Evolutionary conservation across 1,284 basidiomycete species (phyloP).

Genomic region (Rhizopogon hawkerae): DNA sequence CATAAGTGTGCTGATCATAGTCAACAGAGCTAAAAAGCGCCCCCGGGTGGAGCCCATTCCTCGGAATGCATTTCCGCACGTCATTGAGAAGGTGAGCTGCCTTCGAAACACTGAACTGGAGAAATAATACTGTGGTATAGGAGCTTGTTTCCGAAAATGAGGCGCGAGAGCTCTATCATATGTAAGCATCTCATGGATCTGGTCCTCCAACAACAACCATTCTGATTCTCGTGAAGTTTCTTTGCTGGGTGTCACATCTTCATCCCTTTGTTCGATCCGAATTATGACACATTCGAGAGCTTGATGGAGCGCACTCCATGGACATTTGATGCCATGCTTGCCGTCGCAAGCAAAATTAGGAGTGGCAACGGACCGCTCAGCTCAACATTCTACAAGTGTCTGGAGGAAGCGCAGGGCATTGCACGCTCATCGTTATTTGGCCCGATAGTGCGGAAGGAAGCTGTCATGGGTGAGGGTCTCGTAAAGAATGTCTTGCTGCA

Average conservation of each 20-base stretch:
- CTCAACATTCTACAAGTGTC: conserved; percentile 79
- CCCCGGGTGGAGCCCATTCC: conserved; percentile 83
- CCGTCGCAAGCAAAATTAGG: conserved; percentile 85
- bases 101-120: conserved; percentile 1
- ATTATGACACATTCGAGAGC: conserved; percentile 85
- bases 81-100: conserved; percentile 63
- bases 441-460: conserved; percentile 87
- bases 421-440: conserved; percentile 88
- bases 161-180: conserved; percentile 75
- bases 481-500: conserved; percentile 4
- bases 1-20: conserved; percentile 9
- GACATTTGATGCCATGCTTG: conserved; percentile 86
- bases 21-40: conserved; percentile 69
- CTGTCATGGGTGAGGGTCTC: conserved; percentile 65
- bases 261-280: conserved; percentile 86
- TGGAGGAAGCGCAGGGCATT: conserved; percentile 91
- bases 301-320: conserved; percentile 86
- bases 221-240: conserved; percentile 54
- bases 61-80: conserved; percentile 75
- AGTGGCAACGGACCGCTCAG: conserved; percentile 80
- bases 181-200: conserved; percentile 37
- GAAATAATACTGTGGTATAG: conserved; percentile 29
- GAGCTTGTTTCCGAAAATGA: conserved; percentile 70
- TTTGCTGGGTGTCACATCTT: conserved; percentile 93
- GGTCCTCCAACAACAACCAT: conserved; percentile 1